Percentiles rank a stretch among this genome's conserved stretches.
Conservation (phyloP, 2,329 filamentous ascomycete species). For the Metarhizium guizhouense region DNA sequence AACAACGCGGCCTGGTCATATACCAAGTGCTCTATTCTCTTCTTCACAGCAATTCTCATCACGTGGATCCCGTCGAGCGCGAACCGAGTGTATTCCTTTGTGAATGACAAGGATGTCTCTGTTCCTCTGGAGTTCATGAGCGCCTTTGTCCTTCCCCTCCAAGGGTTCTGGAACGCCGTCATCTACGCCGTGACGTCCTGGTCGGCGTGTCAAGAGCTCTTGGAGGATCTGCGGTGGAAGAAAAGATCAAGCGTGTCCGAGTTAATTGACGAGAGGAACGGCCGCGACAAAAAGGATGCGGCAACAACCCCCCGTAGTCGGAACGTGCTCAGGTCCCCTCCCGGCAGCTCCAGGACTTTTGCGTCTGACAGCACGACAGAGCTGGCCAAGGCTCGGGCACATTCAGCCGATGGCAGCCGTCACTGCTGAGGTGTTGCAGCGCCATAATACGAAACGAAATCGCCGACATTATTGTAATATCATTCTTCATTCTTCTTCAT, state of each 20-base stretch:
- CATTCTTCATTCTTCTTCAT: background rate
- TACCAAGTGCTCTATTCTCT: conserved; percentile 60
- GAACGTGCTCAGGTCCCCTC: conserved; percentile 21
- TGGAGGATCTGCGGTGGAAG: conserved; percentile 24
- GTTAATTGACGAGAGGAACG: conserved; percentile 18
- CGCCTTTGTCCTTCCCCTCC: conserved; percentile 67
- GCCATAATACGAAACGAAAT: background rate
- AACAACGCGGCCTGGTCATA: conserved; percentile 61
- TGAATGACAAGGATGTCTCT: conserved; percentile 41
- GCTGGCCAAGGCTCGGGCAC: conserved; percentile 30
- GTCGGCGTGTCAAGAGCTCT: conserved; percentile 47
- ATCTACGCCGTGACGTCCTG: conserved; percentile 68
- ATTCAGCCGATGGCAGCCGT: conserved; percentile 22
- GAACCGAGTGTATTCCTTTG: conserved; percentile 65
- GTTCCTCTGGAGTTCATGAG: conserved; percentile 60
- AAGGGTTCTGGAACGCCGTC: conserved; percentile 77
- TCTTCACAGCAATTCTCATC: conserved; percentile 62
- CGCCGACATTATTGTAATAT: background rate
- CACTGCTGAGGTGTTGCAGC: background rate
- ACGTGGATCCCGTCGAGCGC: conserved; percentile 72
- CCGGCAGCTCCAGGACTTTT: conserved; percentile 23
- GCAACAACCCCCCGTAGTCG: background rate
- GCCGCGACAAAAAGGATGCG: conserved; percentile 3
- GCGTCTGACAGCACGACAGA: conserved; percentile 45
- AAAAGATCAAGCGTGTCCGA: conserved; percentile 24